These are phyloP conservation scores for Euphorbia lathyris DNA, from an alignment of 345 rosid species.

Conservation along the genomic window DNA sequence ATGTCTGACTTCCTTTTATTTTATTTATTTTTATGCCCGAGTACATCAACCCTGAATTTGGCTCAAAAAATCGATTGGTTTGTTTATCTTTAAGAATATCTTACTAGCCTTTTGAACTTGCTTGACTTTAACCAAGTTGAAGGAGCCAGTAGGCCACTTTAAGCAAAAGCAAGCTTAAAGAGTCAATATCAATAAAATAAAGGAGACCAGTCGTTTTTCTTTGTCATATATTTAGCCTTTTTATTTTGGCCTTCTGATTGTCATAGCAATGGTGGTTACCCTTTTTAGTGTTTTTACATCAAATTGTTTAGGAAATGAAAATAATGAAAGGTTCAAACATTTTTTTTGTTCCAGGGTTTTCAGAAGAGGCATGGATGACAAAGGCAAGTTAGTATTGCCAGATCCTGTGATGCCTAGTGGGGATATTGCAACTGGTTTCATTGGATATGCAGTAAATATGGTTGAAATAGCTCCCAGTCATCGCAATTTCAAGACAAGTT, in stretches of 20 bases:
- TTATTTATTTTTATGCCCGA: too few species aligned
- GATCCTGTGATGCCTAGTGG: conserved; percentile 41
- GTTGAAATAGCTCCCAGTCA: conserved; percentile 32
- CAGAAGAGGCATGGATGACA: conserved; percentile 33
- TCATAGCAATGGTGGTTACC: neutral
- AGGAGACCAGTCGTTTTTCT: neutral
- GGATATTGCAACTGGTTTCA: conserved; percentile 41
- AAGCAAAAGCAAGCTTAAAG: too few species aligned
- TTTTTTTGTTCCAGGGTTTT: conserved; percentile 29
- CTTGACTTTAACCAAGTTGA: neutral
- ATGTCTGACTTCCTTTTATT: too few species aligned
- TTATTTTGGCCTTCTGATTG: too few species aligned
- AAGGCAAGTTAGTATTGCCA: conserved; percentile 40
- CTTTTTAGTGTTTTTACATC: neutral
- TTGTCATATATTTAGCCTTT: too few species aligned
- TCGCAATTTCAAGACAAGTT: conserved; percentile 15
- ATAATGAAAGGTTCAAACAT: neutral
- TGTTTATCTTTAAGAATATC: neutral
- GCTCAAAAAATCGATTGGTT: too few species aligned
- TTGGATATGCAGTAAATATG: conserved; percentile 71
- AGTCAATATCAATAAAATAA: neutral
- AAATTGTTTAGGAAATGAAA: neutral
- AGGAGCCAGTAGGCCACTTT: too few species aligned
- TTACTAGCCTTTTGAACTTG: too few species aligned
- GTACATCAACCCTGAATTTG: too few species aligned